Percentiles rank a stretch among this genome's conserved stretches.
Conservation (phyloP, 225 moss, liverwort and hornwort genomes). For the Rhytidiadelphus loreus region DNA sequence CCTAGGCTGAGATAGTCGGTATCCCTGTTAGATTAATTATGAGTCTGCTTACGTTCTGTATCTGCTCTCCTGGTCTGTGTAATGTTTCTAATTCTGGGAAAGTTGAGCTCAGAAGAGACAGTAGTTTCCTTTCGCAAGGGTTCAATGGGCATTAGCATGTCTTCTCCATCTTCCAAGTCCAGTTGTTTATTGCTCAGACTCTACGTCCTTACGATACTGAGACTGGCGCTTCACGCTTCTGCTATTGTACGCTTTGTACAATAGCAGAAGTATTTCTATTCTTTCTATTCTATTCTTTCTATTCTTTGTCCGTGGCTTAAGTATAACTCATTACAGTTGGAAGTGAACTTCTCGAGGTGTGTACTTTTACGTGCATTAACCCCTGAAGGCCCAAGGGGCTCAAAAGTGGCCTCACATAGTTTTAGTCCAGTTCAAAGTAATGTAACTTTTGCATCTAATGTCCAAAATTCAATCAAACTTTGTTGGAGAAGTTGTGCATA, state of each 20-base stretch:
- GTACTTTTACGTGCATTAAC: background rate
- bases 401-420: too few relatives aligned
- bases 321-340: background rate
- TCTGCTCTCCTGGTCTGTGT: background rate
- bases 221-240: background rate
- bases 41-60: background rate
- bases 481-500: too few relatives aligned
- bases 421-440: too few relatives aligned
- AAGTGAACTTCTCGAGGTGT: background rate
- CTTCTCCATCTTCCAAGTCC: background rate
- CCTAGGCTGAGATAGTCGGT: background rate
- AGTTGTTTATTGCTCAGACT: background rate
- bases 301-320: background rate
- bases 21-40: background rate
- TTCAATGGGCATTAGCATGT: background rate
- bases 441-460: too few relatives aligned
- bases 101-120: background rate
- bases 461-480: too few relatives aligned
- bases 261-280: too few relatives aligned
- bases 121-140: background rate
- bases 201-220: background rate
- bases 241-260: background rate
- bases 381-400: too few relatives aligned
- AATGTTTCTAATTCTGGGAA: background rate
- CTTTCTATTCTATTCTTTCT: too few relatives aligned